phyloP scores from a whole-genome alignment of 768 basidiomycete species.

The Mycena polygramma region DNA sequence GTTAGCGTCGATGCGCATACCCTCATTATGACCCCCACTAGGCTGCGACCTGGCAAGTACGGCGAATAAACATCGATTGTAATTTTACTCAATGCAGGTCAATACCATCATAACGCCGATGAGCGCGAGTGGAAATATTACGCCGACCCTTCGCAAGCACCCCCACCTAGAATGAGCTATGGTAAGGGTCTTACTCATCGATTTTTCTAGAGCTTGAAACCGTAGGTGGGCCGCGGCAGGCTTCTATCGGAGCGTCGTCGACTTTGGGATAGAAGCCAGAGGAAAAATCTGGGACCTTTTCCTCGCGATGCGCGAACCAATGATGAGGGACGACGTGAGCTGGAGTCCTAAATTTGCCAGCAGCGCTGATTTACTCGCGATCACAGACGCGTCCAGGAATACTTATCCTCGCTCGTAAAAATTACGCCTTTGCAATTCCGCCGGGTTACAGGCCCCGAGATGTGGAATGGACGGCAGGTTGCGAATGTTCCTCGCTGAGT shows the following conservation, averaged over 20 bases:
- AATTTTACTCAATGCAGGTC: slow-evolving; percentile 5
- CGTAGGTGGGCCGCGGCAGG: neutral
- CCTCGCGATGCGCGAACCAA: slow-evolving; percentile 32
- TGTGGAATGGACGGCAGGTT: slow-evolving; percentile 29
- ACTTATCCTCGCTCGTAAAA: slow-evolving; percentile 30
- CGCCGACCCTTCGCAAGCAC: slow-evolving; percentile 17
- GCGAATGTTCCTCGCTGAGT: slow-evolving; percentile 32
- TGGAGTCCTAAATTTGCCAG: neutral
- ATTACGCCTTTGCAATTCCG: slow-evolving; percentile 29
- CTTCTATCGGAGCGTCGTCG: slow-evolving; percentile 36
- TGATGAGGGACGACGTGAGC: slow-evolving; percentile 29
- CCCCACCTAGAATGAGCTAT: slow-evolving; percentile 24
- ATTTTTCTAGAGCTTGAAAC: neutral
- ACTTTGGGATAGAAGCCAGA: slow-evolving; percentile 25
- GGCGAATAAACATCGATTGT: neutral
- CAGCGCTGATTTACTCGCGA: neutral
- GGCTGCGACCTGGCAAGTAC: slow-evolving; percentile 32
- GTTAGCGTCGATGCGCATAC: slow-evolving; percentile 32
- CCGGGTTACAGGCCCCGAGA: slow-evolving; percentile 30
- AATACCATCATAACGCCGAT: slow-evolving; percentile 29
- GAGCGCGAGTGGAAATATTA: slow-evolving; percentile 33
- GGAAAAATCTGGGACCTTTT: slow-evolving; percentile 33
- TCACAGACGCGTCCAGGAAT: slow-evolving; percentile 30
- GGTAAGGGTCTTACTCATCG: slow-evolving; percentile 15
- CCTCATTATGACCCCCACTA: slow-evolving; percentile 32